Conservation (phyloP, 2,329 filamentous ascomycete species). For the Aspergillus sergii region DNA sequence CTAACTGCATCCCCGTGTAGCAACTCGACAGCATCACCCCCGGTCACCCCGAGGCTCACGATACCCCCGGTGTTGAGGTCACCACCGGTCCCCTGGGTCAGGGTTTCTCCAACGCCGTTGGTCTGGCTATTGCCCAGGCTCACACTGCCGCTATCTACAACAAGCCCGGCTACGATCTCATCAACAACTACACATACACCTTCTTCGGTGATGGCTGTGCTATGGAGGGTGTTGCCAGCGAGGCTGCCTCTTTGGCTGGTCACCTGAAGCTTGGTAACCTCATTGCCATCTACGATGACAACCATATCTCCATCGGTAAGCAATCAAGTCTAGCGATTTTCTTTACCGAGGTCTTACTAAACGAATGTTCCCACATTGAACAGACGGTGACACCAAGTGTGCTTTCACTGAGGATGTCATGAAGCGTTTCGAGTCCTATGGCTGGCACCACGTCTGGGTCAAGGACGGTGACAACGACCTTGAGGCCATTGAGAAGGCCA, state of each 20-base stretch:
- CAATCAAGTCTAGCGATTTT: background rate
- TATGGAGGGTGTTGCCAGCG: conserved; percentile 95
- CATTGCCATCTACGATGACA: conserved; percentile 97
- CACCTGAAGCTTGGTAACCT: conserved; percentile 98
- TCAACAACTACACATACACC: conserved; percentile 95
- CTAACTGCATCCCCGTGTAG: conserved; percentile 38
- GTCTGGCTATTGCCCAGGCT: conserved; percentile 93
- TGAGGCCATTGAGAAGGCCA: conserved; percentile 81
- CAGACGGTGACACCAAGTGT: conserved; percentile 91
- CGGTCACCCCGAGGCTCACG: conserved; percentile 94
- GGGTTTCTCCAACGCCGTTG: conserved; percentile 95
- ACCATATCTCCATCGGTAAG: conserved; percentile 85
- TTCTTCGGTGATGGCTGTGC: conserved; percentile 98
- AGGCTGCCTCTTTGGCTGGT: conserved; percentile 89
- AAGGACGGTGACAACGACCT: conserved; percentile 88
- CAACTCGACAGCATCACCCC: conserved; percentile 81
- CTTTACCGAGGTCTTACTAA: background rate
- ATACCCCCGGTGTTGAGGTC: conserved; percentile 95
- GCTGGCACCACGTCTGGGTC: conserved; percentile 89
- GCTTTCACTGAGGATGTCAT: conserved; percentile 96
- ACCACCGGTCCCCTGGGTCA: conserved; percentile 97
- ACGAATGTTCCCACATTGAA: background rate
- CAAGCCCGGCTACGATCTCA: conserved; percentile 87
- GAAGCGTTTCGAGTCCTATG: conserved; percentile 95
- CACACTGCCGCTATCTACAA: conserved; percentile 92